Evolutionary conservation across 345 rosid genomes (phyloP), one percentile per base, ranked within the genome.

Genomic region (Euclidium syriacum): DNA sequence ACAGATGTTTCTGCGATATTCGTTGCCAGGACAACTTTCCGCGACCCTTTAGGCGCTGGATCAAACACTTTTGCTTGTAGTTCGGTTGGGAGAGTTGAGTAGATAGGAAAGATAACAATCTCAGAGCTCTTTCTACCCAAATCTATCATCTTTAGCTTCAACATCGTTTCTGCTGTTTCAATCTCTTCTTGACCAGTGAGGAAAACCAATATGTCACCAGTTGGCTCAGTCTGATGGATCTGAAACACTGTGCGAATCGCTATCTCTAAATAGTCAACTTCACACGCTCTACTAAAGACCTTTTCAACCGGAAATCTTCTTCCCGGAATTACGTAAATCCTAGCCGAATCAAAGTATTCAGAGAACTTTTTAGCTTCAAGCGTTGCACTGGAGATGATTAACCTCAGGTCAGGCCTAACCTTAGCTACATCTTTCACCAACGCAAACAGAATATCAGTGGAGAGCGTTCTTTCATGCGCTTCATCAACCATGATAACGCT

Each of bases 101-200:
- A 92, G 44, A 92, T 89, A 0, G 98, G 97, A 55, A 94, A 89
- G 62, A 92, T 87, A 41, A 92, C 82, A 57, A 92, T 78, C 60
- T 89, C 97, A 2, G 91, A 88, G 56, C 87, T 83, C 77, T 87
- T 85, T 23, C 82, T 79, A 51, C 98, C 95, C 63, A 85, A 66
- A 26, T 86, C 94, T 67, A 76, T 83, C 58, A 83, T 87, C 73
- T 82, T 76, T 29, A 64, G 81, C 78, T 83, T 89, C 78, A 92
- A 71, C 64, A 65, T 82, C 70, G 85, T 87, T 59, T 89, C 96
- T 3, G 86, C 95, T 14, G 86, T 78, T 79, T 92, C 98, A 62
- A 92, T 92, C 82, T 92, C 98, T 72, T 92, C 98, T 71, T 92
- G 98, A 58, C 98, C 98, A 25, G 98, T 92, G 22, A 92, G 65